Conservation (phyloP, 805 yeast species). For the Candida taoyuanica region DNA sequence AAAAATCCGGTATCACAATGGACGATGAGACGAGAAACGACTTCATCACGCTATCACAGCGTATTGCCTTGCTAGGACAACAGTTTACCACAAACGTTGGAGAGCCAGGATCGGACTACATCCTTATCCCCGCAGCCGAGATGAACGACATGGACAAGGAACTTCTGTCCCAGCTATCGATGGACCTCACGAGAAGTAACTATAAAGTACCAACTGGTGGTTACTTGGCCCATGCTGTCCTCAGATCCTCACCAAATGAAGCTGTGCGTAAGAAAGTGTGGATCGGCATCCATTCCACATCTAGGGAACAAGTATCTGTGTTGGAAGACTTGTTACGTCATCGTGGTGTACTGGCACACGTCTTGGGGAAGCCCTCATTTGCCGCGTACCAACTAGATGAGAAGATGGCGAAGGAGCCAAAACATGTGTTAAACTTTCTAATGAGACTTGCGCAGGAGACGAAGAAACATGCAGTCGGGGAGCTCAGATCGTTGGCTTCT, state of each 20-base stretch:
- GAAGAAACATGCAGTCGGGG: constrained; percentile 52
- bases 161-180: constrained; percentile 27
- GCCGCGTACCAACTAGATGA: constrained; percentile 80
- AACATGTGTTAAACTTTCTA: constrained; percentile 68
- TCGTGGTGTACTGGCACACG: constrained; percentile 65
- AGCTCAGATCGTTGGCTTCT: constrained; percentile 46
- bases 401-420: constrained; percentile 84
- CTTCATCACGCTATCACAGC: constrained; percentile 75
- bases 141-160: constrained; percentile 21
- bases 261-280: constrained; percentile 63
- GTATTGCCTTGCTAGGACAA: constrained; percentile 78
- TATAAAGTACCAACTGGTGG: constrained; percentile 58
- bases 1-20: constrained; percentile 85
- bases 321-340: constrained; percentile 57
- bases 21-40: constrained; percentile 53
- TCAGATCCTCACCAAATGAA: constrained; percentile 54
- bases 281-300: constrained; percentile 66
- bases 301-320: constrained; percentile 53
- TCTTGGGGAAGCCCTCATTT: constrained; percentile 67
- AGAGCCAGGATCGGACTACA: constrained; percentile 15
- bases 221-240: constrained; percentile 56
- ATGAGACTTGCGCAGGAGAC: constrained; percentile 49
- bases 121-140: constrained; percentile 21
- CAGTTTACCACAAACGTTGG: constrained; percentile 44
- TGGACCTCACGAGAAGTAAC: constrained; percentile 35